phyloP scores from a whole-genome alignment of 805 yeast species.

The Candida loeiensis region DNA sequence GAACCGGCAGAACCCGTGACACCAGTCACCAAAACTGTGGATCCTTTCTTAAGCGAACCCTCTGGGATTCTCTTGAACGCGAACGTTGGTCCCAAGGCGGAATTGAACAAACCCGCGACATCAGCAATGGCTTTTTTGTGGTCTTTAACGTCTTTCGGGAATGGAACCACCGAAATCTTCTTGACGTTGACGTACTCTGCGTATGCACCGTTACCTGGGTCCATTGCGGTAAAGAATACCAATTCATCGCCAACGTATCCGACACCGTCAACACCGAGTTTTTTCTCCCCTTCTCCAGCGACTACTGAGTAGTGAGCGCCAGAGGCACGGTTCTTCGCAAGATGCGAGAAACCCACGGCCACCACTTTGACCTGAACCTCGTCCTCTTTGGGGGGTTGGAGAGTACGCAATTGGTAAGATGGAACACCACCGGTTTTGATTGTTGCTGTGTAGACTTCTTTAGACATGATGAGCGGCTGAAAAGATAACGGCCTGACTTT shows the following conservation, averaged over 20 bases:
- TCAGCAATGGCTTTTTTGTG: constrained; percentile 7
- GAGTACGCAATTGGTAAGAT: constrained; percentile 1
- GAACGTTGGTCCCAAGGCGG: constrained; percentile 10
- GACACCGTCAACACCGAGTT: constrained; percentile 13
- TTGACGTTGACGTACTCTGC: constrained; percentile 9
- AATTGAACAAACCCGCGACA: constrained; percentile 13
- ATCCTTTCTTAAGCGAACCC: constrained; percentile 5
- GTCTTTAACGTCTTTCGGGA: constrained; percentile 6
- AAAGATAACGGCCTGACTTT: too few species aligned
- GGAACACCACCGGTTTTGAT: constrained; percentile 7
- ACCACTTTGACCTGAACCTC: constrained; percentile 11
- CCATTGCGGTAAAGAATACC: constrained; percentile 10
- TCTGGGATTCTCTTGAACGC: constrained; percentile 11
- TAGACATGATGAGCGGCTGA: too few species aligned
- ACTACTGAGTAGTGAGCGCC: constrained; percentile 11
- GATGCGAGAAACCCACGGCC: constrained; percentile 11
- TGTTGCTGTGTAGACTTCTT: constrained; percentile 4
- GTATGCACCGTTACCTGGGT: constrained; percentile 7
- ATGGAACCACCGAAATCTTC: constrained; percentile 5
- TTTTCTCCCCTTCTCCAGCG: constrained; percentile 2
- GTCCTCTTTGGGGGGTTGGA: constrained; percentile 9
- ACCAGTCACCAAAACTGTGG: constrained; percentile 11
- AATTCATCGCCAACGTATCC: constrained; percentile 10
- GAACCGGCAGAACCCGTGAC: constrained; percentile 12
- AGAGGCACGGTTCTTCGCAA: constrained; percentile 10